Percentiles rank a stretch among this genome's conserved stretches.
Conservation (phyloP, 1,139 yeast genomes). For the Pichia sp. region DNA sequence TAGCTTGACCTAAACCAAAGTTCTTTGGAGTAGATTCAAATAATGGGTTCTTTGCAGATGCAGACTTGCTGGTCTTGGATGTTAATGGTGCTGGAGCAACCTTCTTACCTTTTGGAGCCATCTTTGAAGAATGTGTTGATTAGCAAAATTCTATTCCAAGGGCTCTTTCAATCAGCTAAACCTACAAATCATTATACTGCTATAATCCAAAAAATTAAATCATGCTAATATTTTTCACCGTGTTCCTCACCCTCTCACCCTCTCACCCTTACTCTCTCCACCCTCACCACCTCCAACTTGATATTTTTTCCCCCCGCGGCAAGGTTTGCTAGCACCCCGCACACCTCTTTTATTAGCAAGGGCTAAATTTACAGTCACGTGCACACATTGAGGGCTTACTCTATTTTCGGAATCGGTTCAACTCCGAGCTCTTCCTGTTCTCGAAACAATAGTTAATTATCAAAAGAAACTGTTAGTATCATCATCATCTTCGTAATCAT, state of each 20-base stretch:
- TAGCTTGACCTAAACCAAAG: conserved; percentile 93
- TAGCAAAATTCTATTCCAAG: background rate
- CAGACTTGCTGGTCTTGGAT: conserved; percentile 35
- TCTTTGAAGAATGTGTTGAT: conserved; percentile 15
- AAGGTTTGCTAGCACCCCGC: background rate
- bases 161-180: background rate
- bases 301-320: background rate
- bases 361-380: background rate
- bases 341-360: background rate
- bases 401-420: conserved; percentile 7
- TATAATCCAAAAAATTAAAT: background rate
- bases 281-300: background rate
- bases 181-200: no score
- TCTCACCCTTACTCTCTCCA: background rate
- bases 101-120: conserved; percentile 51
- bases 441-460: no score
- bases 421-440: conserved; percentile 10
- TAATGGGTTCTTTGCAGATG: conserved; percentile 49
- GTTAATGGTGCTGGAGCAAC: conserved; percentile 84
- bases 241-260: background rate
- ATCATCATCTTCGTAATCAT: background rate
- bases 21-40: conserved; percentile 84
- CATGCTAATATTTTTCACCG: conserved; percentile 2
- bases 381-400: background rate
- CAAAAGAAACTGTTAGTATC: background rate